Evolutionary conservation across 1,284 basidiomycete species (phyloP), one percentile per base, ranked within the genome.

Genomic region (Malassezia arunalokei): DNA sequence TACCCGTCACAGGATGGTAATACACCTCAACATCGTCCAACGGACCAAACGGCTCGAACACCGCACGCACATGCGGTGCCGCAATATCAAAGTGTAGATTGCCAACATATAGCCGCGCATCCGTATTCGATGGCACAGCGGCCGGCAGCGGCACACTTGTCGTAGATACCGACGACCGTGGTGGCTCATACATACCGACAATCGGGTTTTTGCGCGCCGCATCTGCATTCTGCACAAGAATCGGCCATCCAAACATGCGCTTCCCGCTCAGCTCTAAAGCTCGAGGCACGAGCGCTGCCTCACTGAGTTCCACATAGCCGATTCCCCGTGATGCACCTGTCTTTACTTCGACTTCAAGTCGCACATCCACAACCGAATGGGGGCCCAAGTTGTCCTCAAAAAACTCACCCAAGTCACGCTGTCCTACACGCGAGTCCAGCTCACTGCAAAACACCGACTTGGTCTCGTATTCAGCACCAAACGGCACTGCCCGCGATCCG

Each of bases 381-480:
- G 66, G 85, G 27, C 90, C 90, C 31, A 95, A 79, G 74, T 88
- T 90, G 74, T 94, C 87, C 78, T 96, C 92, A 73, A 99, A 96
- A 78, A 99, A 98, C 76, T 92, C 87, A 58, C 90, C 90, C 74
- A 99, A 78, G 78, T 98, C 92, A 70, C 87, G 81, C 68, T 90
- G 88, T 54, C 88, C 92, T 73, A 96, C 83, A 68, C 88, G 83
- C 53, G 89, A 87, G 64, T 92, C 87, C 71, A 99, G 83, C 77
- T 96, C 92, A 66, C 90, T 91, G 73, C 95, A 90, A 77, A 98
- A 98, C 62, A 96, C 87, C 64, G 92, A 95, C 74, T 94, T 86
- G 71, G 85, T 83, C 80, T 96, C 91, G 55, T 74, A 73, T 31
- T 73, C 74, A 30, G 73, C 71, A 2, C 33, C 32, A 3, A n/a